Evolutionary conservation across 768 basidiomycete species (phyloP).

Genomic region (Sutorius australiensis): DNA sequence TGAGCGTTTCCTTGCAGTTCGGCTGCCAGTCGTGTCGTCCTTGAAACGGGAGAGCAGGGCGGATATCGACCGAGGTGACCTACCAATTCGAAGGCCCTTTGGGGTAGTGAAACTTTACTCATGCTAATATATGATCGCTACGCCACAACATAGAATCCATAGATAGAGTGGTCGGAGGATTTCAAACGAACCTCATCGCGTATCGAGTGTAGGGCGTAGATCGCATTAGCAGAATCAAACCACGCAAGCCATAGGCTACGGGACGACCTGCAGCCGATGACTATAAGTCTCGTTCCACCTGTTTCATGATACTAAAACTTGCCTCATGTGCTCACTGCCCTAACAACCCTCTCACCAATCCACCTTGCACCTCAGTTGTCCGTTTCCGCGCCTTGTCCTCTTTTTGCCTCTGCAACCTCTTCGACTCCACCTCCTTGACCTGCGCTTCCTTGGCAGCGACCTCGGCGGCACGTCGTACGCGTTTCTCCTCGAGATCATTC

Average conservation of each 20-base stretch:
- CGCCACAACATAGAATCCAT: too few relatives aligned
- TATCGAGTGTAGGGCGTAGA: too few relatives aligned
- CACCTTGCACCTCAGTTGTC: constrained; percentile 1
- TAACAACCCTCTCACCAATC: constrained; percentile 19
- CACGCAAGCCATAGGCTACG: constrained; percentile 1
- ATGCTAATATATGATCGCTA: too few relatives aligned
- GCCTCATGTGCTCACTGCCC: neutral
- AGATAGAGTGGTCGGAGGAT: too few relatives aligned
- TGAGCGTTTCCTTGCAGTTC: too few relatives aligned
- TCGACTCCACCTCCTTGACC: constrained; percentile 5
- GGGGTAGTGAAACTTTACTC: too few relatives aligned
- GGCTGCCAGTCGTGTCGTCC: too few relatives aligned
- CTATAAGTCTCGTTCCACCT: neutral
- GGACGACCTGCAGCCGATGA: neutral
- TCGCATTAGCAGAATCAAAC: neutral
- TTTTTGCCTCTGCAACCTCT: constrained; percentile 4
- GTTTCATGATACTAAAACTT: neutral
- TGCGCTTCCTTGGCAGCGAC: constrained; percentile 15
- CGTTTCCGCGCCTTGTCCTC: constrained; percentile 5
- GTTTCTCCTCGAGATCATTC: constrained; percentile 17
- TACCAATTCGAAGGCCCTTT: too few relatives aligned
- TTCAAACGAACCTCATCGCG: too few relatives aligned
- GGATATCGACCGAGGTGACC: too few relatives aligned
- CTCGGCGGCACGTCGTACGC: constrained; percentile 19
- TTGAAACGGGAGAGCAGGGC: too few relatives aligned